Percentiles rank a stretch among this genome's conserved stretches.
Conservation (phyloP, 306 rosid genomes). For the Quercus rubra region DNA sequence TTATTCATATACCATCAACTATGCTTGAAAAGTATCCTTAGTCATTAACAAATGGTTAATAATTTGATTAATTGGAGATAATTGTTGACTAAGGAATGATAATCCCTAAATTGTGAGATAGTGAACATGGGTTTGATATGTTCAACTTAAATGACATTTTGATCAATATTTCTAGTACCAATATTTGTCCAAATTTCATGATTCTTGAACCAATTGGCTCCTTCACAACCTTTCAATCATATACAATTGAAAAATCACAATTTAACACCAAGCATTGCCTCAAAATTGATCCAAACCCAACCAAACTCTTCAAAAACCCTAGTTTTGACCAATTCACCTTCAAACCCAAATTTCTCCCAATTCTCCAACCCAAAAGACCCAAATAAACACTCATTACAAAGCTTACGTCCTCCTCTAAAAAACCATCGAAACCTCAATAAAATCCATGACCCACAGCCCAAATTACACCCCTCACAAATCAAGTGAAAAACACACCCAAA, state of each 20-base stretch:
- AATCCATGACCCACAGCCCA: background rate
- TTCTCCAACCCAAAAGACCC: background rate
- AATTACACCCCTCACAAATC: conserved; percentile 13
- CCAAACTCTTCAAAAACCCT: background rate
- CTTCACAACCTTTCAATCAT: background rate
- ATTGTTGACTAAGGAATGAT: too few relatives aligned
- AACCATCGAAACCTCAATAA: background rate
- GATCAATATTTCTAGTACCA: background rate
- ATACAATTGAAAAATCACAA: background rate
- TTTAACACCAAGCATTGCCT: background rate
- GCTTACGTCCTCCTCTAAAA: conserved; percentile 2
- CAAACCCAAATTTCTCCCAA: conserved; percentile 4
- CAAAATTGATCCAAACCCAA: background rate
- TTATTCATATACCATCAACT: too few relatives aligned
- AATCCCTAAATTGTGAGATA: too few relatives aligned
- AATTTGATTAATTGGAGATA: too few relatives aligned
- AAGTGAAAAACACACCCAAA: conserved; percentile 31
- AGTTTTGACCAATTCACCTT: conserved; percentile 6
- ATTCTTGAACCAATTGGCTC: background rate
- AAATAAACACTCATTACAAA: conserved; percentile 2
- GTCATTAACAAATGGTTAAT: too few relatives aligned
- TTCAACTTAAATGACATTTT: background rate
- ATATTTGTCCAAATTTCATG: background rate
- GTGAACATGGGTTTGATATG: background rate
- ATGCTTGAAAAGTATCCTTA: too few relatives aligned